Evolutionary conservation across 2,329 filamentous ascomycete species (phyloP).

Genomic region (Xylariales sp.): DNA sequence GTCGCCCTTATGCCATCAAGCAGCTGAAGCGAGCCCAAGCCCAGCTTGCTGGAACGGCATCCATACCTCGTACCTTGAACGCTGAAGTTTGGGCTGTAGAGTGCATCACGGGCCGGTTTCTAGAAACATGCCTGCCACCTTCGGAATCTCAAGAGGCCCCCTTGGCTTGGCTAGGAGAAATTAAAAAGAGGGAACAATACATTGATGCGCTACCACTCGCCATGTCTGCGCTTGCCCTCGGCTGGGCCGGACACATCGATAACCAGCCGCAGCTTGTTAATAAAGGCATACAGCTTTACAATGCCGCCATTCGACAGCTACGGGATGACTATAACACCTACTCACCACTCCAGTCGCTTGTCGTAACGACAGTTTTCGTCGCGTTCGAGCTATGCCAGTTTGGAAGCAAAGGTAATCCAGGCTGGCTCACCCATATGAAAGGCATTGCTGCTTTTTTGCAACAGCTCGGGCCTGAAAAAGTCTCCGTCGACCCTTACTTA

Average conservation of each 20-base stretch:
- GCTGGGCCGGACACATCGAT: conserved; percentile 39
- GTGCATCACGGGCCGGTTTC: conserved; percentile 35
- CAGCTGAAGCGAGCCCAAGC: conserved; percentile 10
- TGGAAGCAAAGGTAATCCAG: conserved; percentile 36
- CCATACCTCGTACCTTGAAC: conserved; percentile 27
- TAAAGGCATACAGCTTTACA: conserved; percentile 41
- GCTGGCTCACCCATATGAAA: conserved; percentile 39
- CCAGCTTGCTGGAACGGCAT: not conserved
- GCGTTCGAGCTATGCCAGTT: conserved; percentile 42
- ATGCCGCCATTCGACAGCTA: conserved; percentile 38
- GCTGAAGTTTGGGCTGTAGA: conserved; percentile 36
- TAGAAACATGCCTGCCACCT: conserved; percentile 34
- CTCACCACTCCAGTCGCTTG: conserved; percentile 37
- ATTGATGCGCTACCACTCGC: conserved; percentile 41
- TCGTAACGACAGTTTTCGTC: conserved; percentile 37
- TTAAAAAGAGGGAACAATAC: conserved; percentile 35
- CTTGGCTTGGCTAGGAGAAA: conserved; percentile 36
- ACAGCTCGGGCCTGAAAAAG: conserved; percentile 36
- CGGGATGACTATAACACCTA: conserved; percentile 32
- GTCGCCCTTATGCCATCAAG: conserved; percentile 16
- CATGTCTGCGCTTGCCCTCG: conserved; percentile 41
- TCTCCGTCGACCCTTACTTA: conserved; percentile 35
- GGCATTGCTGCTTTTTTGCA: conserved; percentile 37
- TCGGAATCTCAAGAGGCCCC: conserved; percentile 36
- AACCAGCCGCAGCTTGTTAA: conserved; percentile 33